A percentile compares a stretch with the other conserved stretches of the same genome.
Conservation (phyloP, 108 stramenopile genomes). For the Nannochloropsis gaditana region DNA sequence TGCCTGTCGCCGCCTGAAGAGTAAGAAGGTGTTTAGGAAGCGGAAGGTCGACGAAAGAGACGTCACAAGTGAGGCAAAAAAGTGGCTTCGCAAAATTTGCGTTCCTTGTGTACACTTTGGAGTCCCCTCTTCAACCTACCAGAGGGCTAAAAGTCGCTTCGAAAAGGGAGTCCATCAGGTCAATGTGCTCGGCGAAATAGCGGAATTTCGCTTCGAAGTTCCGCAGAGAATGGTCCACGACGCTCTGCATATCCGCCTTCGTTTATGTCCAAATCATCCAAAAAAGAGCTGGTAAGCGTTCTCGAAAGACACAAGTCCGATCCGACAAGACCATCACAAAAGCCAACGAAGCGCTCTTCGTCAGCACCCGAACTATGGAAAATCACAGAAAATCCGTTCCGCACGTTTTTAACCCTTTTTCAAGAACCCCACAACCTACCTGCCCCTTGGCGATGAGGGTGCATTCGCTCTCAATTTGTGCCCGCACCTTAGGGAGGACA, state of each 20-base stretch:
- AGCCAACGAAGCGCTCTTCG: no score
- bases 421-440: not conserved
- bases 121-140: not conserved
- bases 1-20: constrained; percentile 24
- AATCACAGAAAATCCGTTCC: no score
- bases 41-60: no score
- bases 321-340: no score
- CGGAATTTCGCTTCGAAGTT: constrained; percentile 36
- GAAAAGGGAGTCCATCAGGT: constrained; percentile 42
- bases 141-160: constrained; percentile 43
- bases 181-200: constrained; percentile 31
- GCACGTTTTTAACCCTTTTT: no score
- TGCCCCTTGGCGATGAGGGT: constrained; percentile 63
- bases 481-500: constrained; percentile 73
- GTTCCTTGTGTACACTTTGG: not conserved
- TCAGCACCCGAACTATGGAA: no score
- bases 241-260: constrained; percentile 23
- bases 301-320: no score
- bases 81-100: not conserved
- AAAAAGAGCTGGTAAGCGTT: no score
- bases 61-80: not conserved
- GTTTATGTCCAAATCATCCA: no score
- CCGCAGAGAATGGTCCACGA: constrained; percentile 32
- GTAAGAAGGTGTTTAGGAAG: no score
- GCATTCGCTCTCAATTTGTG: constrained; percentile 80